A percentile compares a stretch with the other conserved stretches of the same genome.
Evolutionary conservation across 1,139 yeast species (phyloP).

Genomic region (Arxiozyma bovina): DNA sequence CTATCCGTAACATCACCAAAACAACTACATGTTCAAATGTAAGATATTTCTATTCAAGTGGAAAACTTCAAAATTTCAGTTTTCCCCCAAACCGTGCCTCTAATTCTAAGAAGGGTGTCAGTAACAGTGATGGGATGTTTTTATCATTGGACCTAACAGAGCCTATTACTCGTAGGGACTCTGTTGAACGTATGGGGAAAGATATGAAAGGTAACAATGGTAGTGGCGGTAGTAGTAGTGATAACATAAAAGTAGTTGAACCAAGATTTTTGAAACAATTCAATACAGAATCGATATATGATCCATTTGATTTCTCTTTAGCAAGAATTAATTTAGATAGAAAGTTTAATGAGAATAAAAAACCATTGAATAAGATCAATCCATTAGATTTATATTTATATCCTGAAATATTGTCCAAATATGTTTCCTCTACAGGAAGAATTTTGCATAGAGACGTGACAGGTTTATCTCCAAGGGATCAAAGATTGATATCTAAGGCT

Average conservation of each 20-base stretch:
- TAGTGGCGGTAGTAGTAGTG: background rate
- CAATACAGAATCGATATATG: conserved; percentile 43
- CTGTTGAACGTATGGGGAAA: background rate
- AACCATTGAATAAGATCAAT: conserved; percentile 39
- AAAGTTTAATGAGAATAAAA: conserved; percentile 19
- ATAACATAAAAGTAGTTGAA: conserved; percentile 4
- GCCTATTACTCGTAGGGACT: background rate
- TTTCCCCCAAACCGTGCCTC: background rate
- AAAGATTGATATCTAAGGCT: conserved; percentile 56
- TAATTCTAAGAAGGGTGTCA: background rate
- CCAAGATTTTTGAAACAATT: conserved; percentile 29
- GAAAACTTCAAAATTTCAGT: background rate
- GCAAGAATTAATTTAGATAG: conserved; percentile 38
- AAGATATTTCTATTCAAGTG: background rate
- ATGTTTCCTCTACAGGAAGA: conserved; percentile 55
- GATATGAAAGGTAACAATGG: background rate
- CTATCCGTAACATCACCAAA: background rate
- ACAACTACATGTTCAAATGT: background rate
- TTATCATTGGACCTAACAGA: background rate
- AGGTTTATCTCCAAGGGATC: conserved; percentile 53
- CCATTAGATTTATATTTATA: conserved; percentile 58
- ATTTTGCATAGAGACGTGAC: conserved; percentile 61
- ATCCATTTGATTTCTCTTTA: conserved; percentile 67
- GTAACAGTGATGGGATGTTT: background rate
- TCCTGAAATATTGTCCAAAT: conserved; percentile 55